Evolutionary conservation across 169 alveolate genomes (phyloP).

Genomic region (Besnoitia besnoiti): DNA sequence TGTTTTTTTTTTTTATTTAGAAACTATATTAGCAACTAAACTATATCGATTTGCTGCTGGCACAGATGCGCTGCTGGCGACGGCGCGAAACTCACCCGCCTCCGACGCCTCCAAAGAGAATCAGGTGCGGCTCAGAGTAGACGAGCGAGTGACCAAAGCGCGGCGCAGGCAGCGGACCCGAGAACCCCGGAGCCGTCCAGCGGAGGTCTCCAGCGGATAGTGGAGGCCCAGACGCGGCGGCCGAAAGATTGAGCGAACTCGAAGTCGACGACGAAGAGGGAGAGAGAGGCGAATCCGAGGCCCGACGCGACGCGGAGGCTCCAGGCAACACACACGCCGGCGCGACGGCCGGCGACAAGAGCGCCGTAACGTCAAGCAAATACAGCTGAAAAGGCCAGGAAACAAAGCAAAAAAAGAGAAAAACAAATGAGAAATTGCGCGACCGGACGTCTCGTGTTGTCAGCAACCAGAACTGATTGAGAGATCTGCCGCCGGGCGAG

Average conservation of each 20-base stretch:
- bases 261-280: neutral
- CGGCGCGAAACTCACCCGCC: constrained; percentile 1
- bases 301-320: neutral
- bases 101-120: constrained; percentile 57
- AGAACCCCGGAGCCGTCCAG: constrained; percentile 48
- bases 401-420: neutral
- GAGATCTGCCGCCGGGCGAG: too few species aligned
- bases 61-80: neutral
- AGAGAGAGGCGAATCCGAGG: neutral
- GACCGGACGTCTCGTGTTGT: too few species aligned
- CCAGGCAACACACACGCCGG: too few species aligned
- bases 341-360: constrained; percentile 11
- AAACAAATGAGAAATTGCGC: neutral
- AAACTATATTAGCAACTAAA: too few species aligned
- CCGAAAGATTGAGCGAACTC: neutral
- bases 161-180: constrained; percentile 52
- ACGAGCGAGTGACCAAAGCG: constrained; percentile 64
- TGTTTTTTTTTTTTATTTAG: too few species aligned
- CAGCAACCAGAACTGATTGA: too few species aligned
- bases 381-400: constrained; percentile 32
- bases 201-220: neutral
- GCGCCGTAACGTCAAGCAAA: constrained; percentile 54
- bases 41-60: too few species aligned
- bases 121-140: constrained; percentile 59
- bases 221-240: neutral